phyloP scores from a whole-genome alignment of 1,284 basidiomycete species.

The Pascua guehoae region DNA sequence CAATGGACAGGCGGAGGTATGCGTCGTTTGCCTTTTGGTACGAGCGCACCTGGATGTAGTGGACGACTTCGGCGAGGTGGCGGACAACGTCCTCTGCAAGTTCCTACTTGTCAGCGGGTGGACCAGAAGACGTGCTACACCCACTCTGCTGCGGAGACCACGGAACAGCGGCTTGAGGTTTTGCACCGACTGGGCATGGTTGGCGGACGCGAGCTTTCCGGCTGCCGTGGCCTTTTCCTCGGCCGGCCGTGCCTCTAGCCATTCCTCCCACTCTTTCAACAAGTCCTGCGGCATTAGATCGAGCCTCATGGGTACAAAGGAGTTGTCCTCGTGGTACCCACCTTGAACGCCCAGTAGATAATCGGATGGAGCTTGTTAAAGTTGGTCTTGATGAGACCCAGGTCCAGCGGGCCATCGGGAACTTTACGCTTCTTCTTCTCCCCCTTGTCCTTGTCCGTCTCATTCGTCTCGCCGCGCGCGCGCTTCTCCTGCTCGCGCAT shows the following conservation, averaged over 20 bases:
- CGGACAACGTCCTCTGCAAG: conserved; percentile 80
- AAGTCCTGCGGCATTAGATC: conserved; percentile 53
- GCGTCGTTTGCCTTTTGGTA: conserved; percentile 96
- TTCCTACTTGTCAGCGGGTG: conserved; percentile 53
- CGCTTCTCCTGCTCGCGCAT: conserved; percentile 63
- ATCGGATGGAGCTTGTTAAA: conserved; percentile 95
- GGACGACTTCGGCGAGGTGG: conserved; percentile 90
- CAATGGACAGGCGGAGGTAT: conserved; percentile 92
- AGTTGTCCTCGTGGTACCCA: conserved; percentile 17
- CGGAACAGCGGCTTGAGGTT: conserved; percentile 97
- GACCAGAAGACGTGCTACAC: no score
- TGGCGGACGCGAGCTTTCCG: conserved; percentile 90
- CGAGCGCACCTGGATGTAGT: conserved; percentile 90
- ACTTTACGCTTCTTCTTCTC: conserved; percentile 7
- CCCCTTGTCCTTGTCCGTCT: conserved; percentile 1
- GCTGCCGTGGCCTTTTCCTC: conserved; percentile 73
- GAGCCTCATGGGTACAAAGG: not conserved
- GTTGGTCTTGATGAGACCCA: conserved; percentile 80
- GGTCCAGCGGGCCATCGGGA: conserved; percentile 52
- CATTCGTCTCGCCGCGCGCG: conserved; percentile 20
- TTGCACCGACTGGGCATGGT: conserved; percentile 90
- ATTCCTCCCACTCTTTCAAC: conserved; percentile 92
- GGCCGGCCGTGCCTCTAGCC: conserved; percentile 88
- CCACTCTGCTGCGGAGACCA: conserved; percentile 72
- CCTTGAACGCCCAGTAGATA: conserved; percentile 93